Base-by-base conservation (phyloP, 805 yeast genomes). In the Metschnikowia gelsemii region DNA sequence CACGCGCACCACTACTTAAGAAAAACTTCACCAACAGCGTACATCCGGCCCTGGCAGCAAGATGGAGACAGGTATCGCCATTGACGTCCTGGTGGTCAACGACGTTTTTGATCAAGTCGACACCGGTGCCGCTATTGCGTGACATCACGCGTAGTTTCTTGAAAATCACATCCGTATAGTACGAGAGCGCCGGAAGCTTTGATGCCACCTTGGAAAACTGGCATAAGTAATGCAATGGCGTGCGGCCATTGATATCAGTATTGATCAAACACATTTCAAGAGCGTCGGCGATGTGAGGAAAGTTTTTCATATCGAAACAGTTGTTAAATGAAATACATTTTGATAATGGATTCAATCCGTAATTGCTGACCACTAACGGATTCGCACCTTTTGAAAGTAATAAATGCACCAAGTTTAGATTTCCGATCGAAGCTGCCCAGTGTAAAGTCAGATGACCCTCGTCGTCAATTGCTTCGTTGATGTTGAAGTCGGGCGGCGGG, bases 351-450 rank as follows among this genome's bases (percentile, higher is more conserved):
- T 89, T 90, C 57, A 90, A 87, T 0, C 96, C 96, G 32, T 75
- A 66, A 47, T 66, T 74, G 45, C 80, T 74, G 42, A 78, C 75
- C 19, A 63, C 71, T 32, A 70, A 54, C 13, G 74, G 68, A 63
- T 82, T 77, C 2, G 96, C 93, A 4, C 96, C 95, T 28, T 83
- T 79, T 21, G 80, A 72, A 22, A 87, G 64, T 30, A 93, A 71
- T 11, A 89, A 76, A 51, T 84, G 93, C 42, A 87, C 81, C 64
- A 90, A 80, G 34, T 75, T 76, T 24, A 84, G 64, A 58, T 83
- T 87, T 3, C 98, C 99, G 78, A 93, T 88, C 1, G 98, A 85
- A 46, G 97, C 88, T 0, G 98, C 96, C 97, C 98, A 93, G 63
- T 93, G 99, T 52, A 93, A 80, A 2, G 96, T 84, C 0, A 96